These are phyloP conservation scores for Graphiopsis chlorocephala DNA, from an alignment of 2,329 filamentous ascomycete genomes.

Conservation along the genomic window DNA sequence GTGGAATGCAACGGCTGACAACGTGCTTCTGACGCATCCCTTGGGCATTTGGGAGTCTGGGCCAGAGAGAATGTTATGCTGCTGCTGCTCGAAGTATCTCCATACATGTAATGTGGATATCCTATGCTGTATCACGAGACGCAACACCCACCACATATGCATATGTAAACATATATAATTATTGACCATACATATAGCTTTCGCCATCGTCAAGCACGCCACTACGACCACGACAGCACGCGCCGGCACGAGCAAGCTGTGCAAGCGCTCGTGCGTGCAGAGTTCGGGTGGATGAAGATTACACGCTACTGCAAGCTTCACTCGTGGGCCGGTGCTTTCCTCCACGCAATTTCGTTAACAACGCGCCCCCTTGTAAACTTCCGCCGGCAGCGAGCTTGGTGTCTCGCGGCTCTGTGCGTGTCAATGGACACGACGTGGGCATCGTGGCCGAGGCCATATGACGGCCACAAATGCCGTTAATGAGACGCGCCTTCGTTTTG, in stretches of 20 bases:
- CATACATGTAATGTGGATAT: no score
- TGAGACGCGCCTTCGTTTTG: constrained; percentile 11
- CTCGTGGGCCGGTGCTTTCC: background rate
- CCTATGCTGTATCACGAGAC: background rate
- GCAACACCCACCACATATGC: background rate
- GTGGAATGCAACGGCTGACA: constrained; percentile 3
- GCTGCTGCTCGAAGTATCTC: background rate
- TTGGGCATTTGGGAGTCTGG: background rate
- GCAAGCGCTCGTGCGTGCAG: background rate
- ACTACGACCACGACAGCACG: background rate
- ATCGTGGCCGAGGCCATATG: constrained; percentile 14
- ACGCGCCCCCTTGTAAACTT: constrained; percentile 5
- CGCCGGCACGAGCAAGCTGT: background rate
- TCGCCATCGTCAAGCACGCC: background rate
- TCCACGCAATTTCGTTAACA: constrained; percentile 7
- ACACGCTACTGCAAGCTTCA: background rate
- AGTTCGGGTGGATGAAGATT: background rate
- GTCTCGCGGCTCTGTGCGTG: constrained; percentile 10
- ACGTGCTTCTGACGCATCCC: constrained; percentile 2
- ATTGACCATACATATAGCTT: background rate
- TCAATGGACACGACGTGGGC: constrained; percentile 2
- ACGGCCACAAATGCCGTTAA: constrained; percentile 2
- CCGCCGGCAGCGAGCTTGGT: background rate
- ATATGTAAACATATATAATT: background rate
- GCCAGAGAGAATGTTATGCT: background rate